These are phyloP conservation scores for Megacollybia marginata DNA, from an alignment of 768 basidiomycete species.

Conservation along the genomic window DNA sequence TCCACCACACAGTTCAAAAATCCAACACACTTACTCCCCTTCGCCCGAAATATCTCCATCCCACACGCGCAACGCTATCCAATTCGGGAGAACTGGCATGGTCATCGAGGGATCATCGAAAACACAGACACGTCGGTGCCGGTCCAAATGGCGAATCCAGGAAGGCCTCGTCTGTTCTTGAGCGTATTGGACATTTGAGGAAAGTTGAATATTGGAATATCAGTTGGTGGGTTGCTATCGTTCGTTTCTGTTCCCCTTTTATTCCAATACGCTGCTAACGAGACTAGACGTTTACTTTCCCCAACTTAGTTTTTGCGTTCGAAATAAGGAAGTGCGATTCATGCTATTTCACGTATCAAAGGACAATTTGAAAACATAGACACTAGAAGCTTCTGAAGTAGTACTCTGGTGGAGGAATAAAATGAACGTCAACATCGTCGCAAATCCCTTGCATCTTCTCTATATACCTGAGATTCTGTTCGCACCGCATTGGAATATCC, in stretches of 20 bases:
- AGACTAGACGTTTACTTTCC: conserved; percentile 28
- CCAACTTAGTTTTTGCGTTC: too few relatives aligned
- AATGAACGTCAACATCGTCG: too few relatives aligned
- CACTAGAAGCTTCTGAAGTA: too few relatives aligned
- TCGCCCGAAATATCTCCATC: conserved; percentile 9
- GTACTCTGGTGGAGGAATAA: too few relatives aligned
- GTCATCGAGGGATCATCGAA: conserved; percentile 35
- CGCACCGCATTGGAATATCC: too few relatives aligned
- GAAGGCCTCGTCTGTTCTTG: conserved; percentile 8
- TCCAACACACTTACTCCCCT: conserved; percentile 20
- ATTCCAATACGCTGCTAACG: not conserved
- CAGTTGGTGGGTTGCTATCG: conserved; percentile 36
- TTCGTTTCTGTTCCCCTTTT: conserved; percentile 8
- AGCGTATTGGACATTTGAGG: conserved; percentile 20
- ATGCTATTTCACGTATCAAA: too few relatives aligned
- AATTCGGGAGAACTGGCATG: conserved; percentile 16
- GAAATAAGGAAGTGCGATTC: too few relatives aligned
- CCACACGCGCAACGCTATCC: not conserved
- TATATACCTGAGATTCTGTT: too few relatives aligned
- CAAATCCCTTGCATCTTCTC: too few relatives aligned
- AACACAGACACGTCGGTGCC: conserved; percentile 21
- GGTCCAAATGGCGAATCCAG: conserved; percentile 16
- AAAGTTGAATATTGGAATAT: conserved; percentile 35
- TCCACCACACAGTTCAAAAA: conserved; percentile 21
- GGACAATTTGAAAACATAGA: too few relatives aligned